Evolutionary conservation across 208 protist species (phyloP), one percentile per base, ranked within the genome.

Genomic region (Leishmania lainsoni): DNA sequence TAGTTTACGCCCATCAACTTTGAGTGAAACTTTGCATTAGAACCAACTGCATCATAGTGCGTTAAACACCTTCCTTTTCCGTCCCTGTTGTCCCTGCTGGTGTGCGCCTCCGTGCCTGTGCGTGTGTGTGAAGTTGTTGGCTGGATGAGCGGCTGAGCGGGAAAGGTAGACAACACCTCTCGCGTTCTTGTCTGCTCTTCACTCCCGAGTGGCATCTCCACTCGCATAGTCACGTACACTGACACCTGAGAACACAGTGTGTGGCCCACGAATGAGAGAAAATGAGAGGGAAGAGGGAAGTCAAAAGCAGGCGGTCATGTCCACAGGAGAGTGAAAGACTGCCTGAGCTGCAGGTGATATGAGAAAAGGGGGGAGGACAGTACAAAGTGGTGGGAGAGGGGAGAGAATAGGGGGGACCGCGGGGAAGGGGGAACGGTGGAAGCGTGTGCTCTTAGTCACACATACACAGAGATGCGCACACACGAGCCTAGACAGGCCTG

Each of bases 401-500:
- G 66, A 71, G 32, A 10, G 16, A 71, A 10, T 14, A 71, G 42
- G 5, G 45, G 20, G 26, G 59, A 35, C 1, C 9, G 26, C 22
- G 29, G 8, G 22, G 32, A 29, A 76, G 39, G 16, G 16, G 72
- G 5, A 63, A n/a, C n/a, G 48, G 52, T 45, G n/a, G 29, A 4
- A 48, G 29, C 22, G 42, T 32, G n/a, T 22, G 42, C 42, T 45
- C 10, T 2, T 63, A 14, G 26, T 26, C 26, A 73, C 68, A 54
- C 45, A 73, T 8, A 73, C 66, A 10, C 4, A 26, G 26, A 71
- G 17, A 39, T 22, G 22, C n/a, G 63, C 63, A 29, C 22, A n/a
- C 65, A 70, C 65, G 45, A 20, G 9, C 42, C 68, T 73, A 22
- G 20, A 54, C 42, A 73, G n/a, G 68, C 68, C 20, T 73, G 68